Evolutionary conservation across 257 asterid species (phyloP).

Genomic region (Leonotis leonurus): DNA sequence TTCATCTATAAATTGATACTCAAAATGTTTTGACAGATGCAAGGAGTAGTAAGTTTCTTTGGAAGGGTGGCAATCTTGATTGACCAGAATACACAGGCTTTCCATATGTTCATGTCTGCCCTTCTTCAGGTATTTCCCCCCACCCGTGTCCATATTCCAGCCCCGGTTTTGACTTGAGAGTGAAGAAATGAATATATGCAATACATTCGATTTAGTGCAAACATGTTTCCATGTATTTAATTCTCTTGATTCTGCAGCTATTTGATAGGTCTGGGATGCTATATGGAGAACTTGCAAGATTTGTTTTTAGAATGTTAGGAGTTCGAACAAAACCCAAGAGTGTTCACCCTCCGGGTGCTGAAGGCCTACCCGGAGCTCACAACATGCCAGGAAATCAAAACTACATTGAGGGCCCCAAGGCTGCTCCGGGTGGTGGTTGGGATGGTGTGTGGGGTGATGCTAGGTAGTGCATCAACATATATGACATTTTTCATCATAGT

Average conservation of each 20-base stretch:
- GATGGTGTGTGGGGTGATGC: constrained; percentile 68
- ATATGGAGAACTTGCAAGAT: constrained; percentile 92
- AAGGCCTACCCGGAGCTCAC: constrained; percentile 59
- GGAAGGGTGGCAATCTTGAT: constrained; percentile 80
- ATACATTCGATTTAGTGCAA: background rate
- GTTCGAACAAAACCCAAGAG: constrained; percentile 55
- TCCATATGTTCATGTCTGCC: constrained; percentile 85
- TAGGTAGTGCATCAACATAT: constrained; percentile 11
- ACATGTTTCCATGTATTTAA: background rate
- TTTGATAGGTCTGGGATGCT: constrained; percentile 89
- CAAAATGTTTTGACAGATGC: constrained; percentile 52
- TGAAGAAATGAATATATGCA: background rate
- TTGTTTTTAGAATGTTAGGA: constrained; percentile 83
- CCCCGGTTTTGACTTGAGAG: background rate
- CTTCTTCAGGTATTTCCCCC: constrained; percentile 68
- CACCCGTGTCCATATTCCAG: background rate
- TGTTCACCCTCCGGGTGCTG: constrained; percentile 48
- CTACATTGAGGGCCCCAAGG: constrained; percentile 66
- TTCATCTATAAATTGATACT: background rate
- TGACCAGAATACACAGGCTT: constrained; percentile 95
- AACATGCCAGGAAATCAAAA: constrained; percentile 44
- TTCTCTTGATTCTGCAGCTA: constrained; percentile 42
- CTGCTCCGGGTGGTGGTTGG: constrained; percentile 66
- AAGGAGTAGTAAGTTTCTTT: constrained; percentile 80
- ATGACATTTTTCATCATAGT: background rate